Percentiles rank a stretch among this genome's conserved stretches.
phyloP scores from a whole-genome alignment of 2,329 filamentous ascomycete species.

The Trichoderma pleuroti region DNA sequence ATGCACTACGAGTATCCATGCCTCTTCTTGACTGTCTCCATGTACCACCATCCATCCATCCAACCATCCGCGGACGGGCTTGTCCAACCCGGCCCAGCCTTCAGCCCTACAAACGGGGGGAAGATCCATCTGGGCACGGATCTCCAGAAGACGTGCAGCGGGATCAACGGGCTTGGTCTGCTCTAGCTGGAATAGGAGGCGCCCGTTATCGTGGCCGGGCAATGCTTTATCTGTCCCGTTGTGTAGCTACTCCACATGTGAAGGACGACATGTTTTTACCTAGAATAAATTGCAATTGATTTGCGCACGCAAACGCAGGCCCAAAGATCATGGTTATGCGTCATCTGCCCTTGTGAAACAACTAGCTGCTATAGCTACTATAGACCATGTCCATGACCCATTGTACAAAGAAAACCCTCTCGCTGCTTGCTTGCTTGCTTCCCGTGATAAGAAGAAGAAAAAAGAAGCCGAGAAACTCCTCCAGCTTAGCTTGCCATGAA shows the following conservation, averaged over 20 bases:
- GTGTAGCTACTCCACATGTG: no score
- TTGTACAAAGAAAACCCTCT: not conserved
- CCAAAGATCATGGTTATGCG: not conserved
- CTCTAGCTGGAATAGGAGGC: not conserved
- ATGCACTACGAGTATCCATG: not conserved
- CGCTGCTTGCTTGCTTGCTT: not conserved
- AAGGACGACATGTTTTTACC: no score
- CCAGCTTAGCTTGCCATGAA: not conserved
- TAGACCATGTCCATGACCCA: not conserved
- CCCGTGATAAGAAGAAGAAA: not conserved
- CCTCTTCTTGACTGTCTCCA: not conserved
- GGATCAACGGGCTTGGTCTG: not conserved
- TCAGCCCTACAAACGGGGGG: conserved; percentile 12
- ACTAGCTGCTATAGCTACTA: not conserved
- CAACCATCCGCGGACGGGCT: not conserved
- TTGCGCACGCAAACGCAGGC: not conserved
- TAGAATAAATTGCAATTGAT: not conserved
- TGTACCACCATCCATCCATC: not conserved
- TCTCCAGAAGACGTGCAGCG: conserved; percentile 10
- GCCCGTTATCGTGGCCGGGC: not conserved
- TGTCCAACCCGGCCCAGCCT: not conserved
- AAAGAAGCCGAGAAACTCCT: not conserved
- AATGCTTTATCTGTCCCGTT: not conserved
- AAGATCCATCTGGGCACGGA: not conserved
- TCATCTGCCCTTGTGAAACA: not conserved